These are phyloP conservation scores for Xylaria longipes DNA, from an alignment of 495 filamentous ascomycete species.

Conservation along the genomic window DNA sequence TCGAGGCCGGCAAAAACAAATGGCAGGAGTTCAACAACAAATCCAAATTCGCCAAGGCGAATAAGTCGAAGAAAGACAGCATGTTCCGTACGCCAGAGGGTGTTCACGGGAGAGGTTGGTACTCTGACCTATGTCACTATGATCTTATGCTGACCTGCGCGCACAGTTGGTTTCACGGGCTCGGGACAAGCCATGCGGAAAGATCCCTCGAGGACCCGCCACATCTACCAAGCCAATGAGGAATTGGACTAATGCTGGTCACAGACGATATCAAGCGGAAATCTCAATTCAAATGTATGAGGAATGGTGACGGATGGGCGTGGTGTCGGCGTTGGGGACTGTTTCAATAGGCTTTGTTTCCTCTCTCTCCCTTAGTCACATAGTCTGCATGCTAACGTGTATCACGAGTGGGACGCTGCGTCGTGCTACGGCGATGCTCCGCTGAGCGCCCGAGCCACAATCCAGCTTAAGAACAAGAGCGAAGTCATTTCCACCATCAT, in stretches of 20 bases:
- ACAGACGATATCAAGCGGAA: slow-evolving; percentile 29
- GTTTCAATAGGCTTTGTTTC: slow-evolving; percentile 41
- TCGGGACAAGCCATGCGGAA: slow-evolving; percentile 95
- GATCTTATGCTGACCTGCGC: slow-evolving; percentile 42
- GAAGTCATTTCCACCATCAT: slow-evolving; percentile 35
- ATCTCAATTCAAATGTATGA: slow-evolving; percentile 3
- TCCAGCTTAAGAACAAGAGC: slow-evolving; percentile 31
- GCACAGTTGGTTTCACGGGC: slow-evolving; percentile 89
- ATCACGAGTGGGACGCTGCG: slow-evolving; percentile 36
- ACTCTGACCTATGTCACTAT: not conserved
- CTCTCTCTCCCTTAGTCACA: slow-evolving; percentile 39
- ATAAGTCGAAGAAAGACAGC: slow-evolving; percentile 80
- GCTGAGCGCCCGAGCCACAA: slow-evolving; percentile 34
- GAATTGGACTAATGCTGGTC: slow-evolving; percentile 65
- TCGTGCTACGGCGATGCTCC: slow-evolving; percentile 31
- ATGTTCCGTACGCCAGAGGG: slow-evolving; percentile 96
- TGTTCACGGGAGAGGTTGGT: slow-evolving; percentile 80
- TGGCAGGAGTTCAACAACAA: slow-evolving; percentile 92
- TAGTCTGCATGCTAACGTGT: slow-evolving; percentile 44
- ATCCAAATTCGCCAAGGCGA: slow-evolving; percentile 74
- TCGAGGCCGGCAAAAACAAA: slow-evolving; percentile 89
- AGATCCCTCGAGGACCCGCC: slow-evolving; percentile 79
- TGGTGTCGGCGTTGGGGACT: slow-evolving; percentile 28
- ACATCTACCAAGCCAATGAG: slow-evolving; percentile 83
- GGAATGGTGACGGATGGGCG: slow-evolving; percentile 12